Evolutionary conservation across 805 yeast species (phyloP), one percentile per base, ranked within the genome.

Genomic region (Saturnispora dispora): DNA sequence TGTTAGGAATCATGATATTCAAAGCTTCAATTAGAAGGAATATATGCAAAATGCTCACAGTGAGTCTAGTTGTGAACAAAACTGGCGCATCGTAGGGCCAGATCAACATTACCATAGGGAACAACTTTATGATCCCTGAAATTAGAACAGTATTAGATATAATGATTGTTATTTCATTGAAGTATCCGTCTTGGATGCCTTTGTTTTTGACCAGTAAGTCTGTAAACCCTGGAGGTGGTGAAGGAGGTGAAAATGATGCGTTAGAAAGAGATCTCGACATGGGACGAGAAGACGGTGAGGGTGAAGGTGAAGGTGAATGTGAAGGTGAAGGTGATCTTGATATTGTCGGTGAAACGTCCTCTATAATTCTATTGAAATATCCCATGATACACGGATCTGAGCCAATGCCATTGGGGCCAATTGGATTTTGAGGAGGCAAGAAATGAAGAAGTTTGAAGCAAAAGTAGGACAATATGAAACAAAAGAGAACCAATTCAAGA

Each of bases 21-120:
- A 67, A 47, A 4, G 65, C 69, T 45, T 67, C 70, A 7, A 67
- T 56, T 8, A 66, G 55, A 27, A 67, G 58, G 8, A 64, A 59
- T 13, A 63, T 47, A 50, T 67, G 66, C 15, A 67, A 61, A 4
- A 65, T 51, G 28, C 65, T 63, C 8, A 67, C 66, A n/a, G 63
- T 53, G 27, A 61, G 57, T 48, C 69, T 59, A 1, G 71, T 68
- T 36, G 67, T 54, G 41, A 64, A 61, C 37, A 68, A 83, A 3
- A 84, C 72, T 1, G 83, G 73, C n/a, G 85, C 78, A 62, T 93
- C 96, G 61, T 93, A 93, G 0, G 96, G 93, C 99, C 99, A 93
- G 35, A 93, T 91, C 32, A 93, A 72, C 90, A 91, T 91, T 33
- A 93, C 73, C 18, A 93, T 84, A 0, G 99, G 99, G 55, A 91